Evolutionary conservation across 1,284 basidiomycete genomes (phyloP).

Genomic region (Tilletia horrida): DNA sequence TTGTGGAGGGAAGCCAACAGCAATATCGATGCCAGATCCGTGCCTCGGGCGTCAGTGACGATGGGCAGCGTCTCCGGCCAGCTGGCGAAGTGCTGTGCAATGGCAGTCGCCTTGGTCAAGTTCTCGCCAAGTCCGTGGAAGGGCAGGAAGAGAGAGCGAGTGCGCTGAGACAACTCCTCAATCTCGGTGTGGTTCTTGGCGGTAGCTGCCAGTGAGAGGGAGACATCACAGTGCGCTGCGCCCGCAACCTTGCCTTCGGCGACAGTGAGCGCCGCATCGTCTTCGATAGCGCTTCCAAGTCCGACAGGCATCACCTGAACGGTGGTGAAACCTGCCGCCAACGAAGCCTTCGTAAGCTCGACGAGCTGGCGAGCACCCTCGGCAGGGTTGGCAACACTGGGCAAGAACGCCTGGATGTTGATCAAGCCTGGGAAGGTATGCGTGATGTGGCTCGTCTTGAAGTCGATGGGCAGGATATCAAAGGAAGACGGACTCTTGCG

Average conservation of each 20-base stretch:
- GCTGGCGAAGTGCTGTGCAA: slow-evolving; percentile 81
- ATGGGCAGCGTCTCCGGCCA: slow-evolving; percentile 92
- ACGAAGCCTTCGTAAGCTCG: slow-evolving; percentile 43
- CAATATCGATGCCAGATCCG: slow-evolving; percentile 87
- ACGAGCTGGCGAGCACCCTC: slow-evolving; percentile 65
- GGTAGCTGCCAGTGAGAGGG: slow-evolving; percentile 46
- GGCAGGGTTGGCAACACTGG: slow-evolving; percentile 62
- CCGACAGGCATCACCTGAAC: slow-evolving; percentile 43
- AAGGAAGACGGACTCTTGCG: slow-evolving; percentile 67
- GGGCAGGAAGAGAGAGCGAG: slow-evolving; percentile 46
- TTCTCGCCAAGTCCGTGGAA: slow-evolving; percentile 41
- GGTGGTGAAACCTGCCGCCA: slow-evolving; percentile 49
- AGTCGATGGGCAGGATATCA: slow-evolving; percentile 85
- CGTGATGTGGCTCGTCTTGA: slow-evolving; percentile 83
- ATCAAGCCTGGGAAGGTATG: slow-evolving; percentile 88
- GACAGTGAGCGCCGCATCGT: slow-evolving; percentile 34
- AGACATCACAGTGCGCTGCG: slow-evolving; percentile 46
- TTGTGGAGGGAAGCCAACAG: slow-evolving; percentile 87
- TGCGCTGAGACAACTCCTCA: slow-evolving; percentile 40
- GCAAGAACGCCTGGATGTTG: slow-evolving; percentile 85
- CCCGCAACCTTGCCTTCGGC: slow-evolving; percentile 48
- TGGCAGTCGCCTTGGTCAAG: slow-evolving; percentile 55
- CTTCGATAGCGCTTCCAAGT: slow-evolving; percentile 31
- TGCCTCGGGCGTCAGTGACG: slow-evolving; percentile 85
- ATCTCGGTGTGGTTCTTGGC: slow-evolving; percentile 36